A percentile compares a stretch with the other conserved stretches of the same genome.
Evolutionary conservation across 306 rosid genomes (phyloP).

Genomic region (Erythrophleum fordii): DNA sequence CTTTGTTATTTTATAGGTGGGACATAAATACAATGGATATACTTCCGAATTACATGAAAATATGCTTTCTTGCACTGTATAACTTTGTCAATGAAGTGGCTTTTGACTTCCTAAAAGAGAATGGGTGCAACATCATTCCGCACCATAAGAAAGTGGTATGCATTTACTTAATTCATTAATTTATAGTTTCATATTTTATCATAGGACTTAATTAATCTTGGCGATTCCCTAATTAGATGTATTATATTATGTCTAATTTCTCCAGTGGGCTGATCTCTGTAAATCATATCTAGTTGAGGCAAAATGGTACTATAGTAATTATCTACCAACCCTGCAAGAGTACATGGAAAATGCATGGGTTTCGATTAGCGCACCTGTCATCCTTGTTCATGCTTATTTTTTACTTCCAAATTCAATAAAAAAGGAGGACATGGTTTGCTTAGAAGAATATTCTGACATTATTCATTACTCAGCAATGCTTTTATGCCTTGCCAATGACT

Average conservation of each 20-base stretch:
- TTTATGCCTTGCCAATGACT: constrained; percentile 16
- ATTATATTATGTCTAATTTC: too few species aligned
- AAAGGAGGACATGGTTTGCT: not conserved
- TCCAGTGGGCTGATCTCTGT: too few species aligned
- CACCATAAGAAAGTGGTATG: not conserved
- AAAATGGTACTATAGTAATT: too few species aligned
- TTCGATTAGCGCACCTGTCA: not conserved
- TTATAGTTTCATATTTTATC: too few species aligned
- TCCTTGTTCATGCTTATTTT: not conserved
- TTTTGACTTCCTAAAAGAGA: not conserved
- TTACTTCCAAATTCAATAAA: not conserved
- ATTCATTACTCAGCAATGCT: not conserved
- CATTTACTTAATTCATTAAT: too few species aligned
- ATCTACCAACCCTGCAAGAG: too few species aligned
- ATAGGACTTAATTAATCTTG: too few species aligned
- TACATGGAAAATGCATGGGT: not conserved
- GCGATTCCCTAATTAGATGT: too few species aligned
- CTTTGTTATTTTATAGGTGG: not conserved
- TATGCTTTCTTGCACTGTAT: not conserved
- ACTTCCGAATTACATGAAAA: not conserved
- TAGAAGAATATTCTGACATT: not conserved
- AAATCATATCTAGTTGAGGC: too few species aligned
- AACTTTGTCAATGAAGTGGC: not conserved
- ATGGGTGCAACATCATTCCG: not conserved
- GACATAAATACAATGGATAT: not conserved